Evolutionary conservation across 2,329 filamentous ascomycete species (phyloP), one percentile per base, ranked within the genome.

Genomic region (Neonectria ditissima): DNA sequence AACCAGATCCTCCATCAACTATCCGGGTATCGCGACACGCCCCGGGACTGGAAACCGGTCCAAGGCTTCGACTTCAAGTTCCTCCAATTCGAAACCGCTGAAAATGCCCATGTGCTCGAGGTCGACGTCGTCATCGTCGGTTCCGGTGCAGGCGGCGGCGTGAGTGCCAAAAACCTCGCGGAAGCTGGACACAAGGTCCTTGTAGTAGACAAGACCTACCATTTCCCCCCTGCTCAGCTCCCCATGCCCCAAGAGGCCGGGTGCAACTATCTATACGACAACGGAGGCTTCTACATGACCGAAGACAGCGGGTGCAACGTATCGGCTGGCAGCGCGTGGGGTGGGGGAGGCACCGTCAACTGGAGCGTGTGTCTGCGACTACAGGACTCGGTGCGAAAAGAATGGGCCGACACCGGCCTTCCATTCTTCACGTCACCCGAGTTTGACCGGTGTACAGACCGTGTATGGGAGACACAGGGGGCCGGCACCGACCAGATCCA

Each of bases 331-430:
- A 86, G 88, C 59, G 87, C 87, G 32, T 97, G 91, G 88, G 94
- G 94, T 30, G 94, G 94, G 44, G 94, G 94, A 59, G 94, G 94
- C 6, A 93, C 92, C 0, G 80, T 97, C 71, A 97, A 97, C 78
- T 97, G 94, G 94, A 91, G 85, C 72, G 87, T 87, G 9, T 81
- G 81, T 54, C 80, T 89, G 55, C 82, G 85, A 69, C 91, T 92
- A 0, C 92, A 95, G 74, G 88, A 87, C 26, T 92, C 85, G 67
- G 92, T 97, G 1, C 87, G 94, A 4, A 83, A 88, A 69, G 93
- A 97, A 78, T 97, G 95, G 94, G 90, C 92, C 0, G 82, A 86
- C 54, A 73, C 80, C 16, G 89, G 89, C 0, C 81, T 97, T 24
- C 84, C 86, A 0, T 91, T 97, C 71, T 97, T 97, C 76, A 89